Evolutionary conservation across 805 yeast genomes (phyloP), one percentile per base, ranked within the genome.

Genomic region (Lipomyces kockii): DNA sequence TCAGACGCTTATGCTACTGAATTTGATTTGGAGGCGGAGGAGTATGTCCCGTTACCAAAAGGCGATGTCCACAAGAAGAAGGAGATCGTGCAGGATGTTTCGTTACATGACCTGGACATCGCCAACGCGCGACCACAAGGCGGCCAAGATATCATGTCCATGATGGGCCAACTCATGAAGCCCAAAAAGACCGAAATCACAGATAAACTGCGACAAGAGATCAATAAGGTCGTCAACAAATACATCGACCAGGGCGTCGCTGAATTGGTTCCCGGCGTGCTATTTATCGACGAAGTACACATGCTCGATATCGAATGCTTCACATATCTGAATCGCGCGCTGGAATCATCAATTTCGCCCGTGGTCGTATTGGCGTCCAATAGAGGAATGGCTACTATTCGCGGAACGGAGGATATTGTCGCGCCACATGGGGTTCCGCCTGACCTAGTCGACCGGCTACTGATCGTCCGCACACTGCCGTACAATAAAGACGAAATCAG

Each of bases 1-100:
- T 90, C 97, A n/a, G 98, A 95, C 79, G 97, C 98, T 0, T 92
- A 92, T 76, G 98, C 99, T 29, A 92, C 99, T 9, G 99, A 95
- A 81, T 95, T 93, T 75, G 99, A 95, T 80, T 85, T 96, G 68
- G 98, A 95, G 83, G 97, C 98, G 34, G 98, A 96, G 80, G 98
- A 95, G 80, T 95, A 95, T 79, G 98, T 95, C 27, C 97, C 99
- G 55, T 84, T 96, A 74, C 99, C 99, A 69, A 96, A 95, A 81
- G 99, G 99, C 63, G 99, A 95, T 79, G 97, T 95, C 57, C 99
- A 95, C 82, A 93, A 94, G 78, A 92, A 95, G 84, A 95, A 95
- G 79, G 98, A 95, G 80, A 92, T 94, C 74, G 97, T 95, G 25
- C 99, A 95, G 81, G 98, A 95, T 74, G 97, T 95, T 57, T 91